Base-by-base conservation (phyloP, 108 stramenopile genomes). In the Cyclostephanos tholiformis region DNA sequence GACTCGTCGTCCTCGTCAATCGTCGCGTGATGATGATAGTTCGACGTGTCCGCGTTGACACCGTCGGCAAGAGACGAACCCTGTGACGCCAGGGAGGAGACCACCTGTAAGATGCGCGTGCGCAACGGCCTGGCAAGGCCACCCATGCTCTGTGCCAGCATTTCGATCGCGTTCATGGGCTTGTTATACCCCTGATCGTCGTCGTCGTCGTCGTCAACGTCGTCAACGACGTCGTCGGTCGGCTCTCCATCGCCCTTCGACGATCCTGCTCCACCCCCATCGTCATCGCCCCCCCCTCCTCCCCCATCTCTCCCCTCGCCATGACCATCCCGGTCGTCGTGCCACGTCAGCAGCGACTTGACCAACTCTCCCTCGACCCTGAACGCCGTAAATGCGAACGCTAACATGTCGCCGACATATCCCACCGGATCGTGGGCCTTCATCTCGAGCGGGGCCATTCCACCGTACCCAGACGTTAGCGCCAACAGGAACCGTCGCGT, bases 401-500 rank as follows among this genome's bases (percentile, higher is more conserved):
- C 95, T 49, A 96, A 73, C 91, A 96, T 92, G 72, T 96, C 95
- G 4, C 89, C 91, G 20, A 89, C 87, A 67, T 93, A 96, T 12
- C 72, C 83, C 7, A 96, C 92, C 6, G 92, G 85, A 82, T 96
- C 95, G 71, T 96, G 95, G 0, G 95, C 91, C 59, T 79, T 82
- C 87, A 93, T 88, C 76, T 93, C 92, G 61, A 95, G 75, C 11
- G 95, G 90, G 19, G 89, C 85, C 67, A 84, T 67, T 9, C 91
- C 91, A 27, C 72, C 79, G 70, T 90, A 88, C 23, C 91, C 91
- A 48, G 76, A 82, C 3, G 91, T 95, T 53, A 95, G 77, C 11
- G 92, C 95, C 75, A 93, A 55, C 51, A 96, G 71, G 76, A 96
- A 96, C 13, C 86, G 68, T 48, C 88, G 66, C 23, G 92, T 96